These are phyloP conservation scores for Arachnopeziza araneosa DNA, from an alignment of 2,329 filamentous ascomycete genomes.

Conservation along the genomic window DNA sequence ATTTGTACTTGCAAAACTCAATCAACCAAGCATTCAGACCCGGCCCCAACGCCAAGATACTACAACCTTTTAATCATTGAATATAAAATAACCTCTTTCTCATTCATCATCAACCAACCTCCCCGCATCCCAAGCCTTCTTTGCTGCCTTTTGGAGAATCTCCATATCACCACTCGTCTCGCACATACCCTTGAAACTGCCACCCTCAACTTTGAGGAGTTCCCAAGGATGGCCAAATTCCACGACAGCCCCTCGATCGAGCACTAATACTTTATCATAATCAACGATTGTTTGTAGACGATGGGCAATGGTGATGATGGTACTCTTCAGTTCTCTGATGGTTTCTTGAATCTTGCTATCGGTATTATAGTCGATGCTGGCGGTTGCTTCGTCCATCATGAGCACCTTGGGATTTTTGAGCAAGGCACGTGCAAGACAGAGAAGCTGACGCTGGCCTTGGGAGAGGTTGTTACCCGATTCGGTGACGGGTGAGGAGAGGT, in stretches of 20 bases:
- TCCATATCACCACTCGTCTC: slow-evolving; percentile 62
- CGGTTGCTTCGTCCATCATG: slow-evolving; percentile 99
- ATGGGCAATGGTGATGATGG: slow-evolving; percentile 95
- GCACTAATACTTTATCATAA: slow-evolving; percentile 93
- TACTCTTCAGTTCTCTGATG: slow-evolving; percentile 86
- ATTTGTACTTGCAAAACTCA: too few species aligned
- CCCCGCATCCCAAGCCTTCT: slow-evolving; percentile 38
- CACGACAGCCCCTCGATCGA: slow-evolving; percentile 81
- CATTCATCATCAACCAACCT: slow-evolving; percentile 35
- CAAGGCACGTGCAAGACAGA: slow-evolving; percentile 88
- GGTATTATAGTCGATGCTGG: slow-evolving; percentile 93
- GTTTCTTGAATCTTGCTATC: slow-evolving; percentile 96
- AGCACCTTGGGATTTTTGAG: slow-evolving; percentile 87
- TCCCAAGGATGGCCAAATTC: slow-evolving; percentile 90
- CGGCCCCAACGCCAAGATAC: too few species aligned
- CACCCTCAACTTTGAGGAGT: slow-evolving; percentile 59
- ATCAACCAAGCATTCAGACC: background rate
- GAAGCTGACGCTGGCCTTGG: slow-evolving; percentile 89
- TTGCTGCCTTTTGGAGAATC: slow-evolving; percentile 47
- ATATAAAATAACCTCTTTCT: background rate
- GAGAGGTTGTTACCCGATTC: slow-evolving; percentile 94
- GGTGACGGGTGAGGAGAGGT: slow-evolving; percentile 74
- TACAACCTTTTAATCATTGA: background rate
- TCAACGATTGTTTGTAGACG: slow-evolving; percentile 94
- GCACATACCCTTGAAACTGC: slow-evolving; percentile 57